Base-by-base conservation (phyloP, 2,329 filamentous ascomycete genomes). In the Cladophialophora exuberans region DNA sequence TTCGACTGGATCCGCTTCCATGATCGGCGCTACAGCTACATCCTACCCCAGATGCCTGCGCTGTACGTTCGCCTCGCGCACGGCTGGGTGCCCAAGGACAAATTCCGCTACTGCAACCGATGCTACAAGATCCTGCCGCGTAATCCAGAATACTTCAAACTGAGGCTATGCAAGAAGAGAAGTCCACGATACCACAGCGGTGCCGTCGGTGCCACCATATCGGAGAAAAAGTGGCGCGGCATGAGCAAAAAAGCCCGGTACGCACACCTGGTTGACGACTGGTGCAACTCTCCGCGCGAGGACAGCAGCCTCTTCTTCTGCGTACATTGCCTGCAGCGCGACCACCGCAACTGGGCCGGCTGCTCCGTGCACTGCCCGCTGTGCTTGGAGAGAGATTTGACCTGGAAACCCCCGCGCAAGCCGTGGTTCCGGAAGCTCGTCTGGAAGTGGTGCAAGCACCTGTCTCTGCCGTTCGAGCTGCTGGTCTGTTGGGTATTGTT, bases 51-150 rank as follows among this genome's bases (percentile, higher is more conserved):
- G 18, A 51, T 30, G 2, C 49, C 56, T 38, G 51, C 30, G n/a
- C 56, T 64, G 36, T 54, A 56, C 23, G 39, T 59, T 10, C 54
- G 62, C 6, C 60, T 64, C n/a, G 62, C 62, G 6, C 57, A 62
- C 33, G 62, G 62, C 20, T 64, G 62, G 62, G 36, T 60, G 11
- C 55, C 59, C 30, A 62, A 62, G 39, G 59, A 57, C 22, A 48
- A 47, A 11, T 43, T 59, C 23, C 60, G 60, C n/a, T 64, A 62
- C 42, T 64, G 62, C 48, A 51, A 48, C 31, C 54, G 50, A 4
- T 64, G 62, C 39, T 41, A 58, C 44, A 53, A 51, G 33, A 62
- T 64, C 51, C 43, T 62, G 51, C 53, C 60, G 28, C 49, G 62
- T 6, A 50, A 60, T 13, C 31, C 49, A 18, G 48, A 46, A 20